phyloP scores from a whole-genome alignment of 176 grass and related monocot species.

The Dactylis glomerata region DNA sequence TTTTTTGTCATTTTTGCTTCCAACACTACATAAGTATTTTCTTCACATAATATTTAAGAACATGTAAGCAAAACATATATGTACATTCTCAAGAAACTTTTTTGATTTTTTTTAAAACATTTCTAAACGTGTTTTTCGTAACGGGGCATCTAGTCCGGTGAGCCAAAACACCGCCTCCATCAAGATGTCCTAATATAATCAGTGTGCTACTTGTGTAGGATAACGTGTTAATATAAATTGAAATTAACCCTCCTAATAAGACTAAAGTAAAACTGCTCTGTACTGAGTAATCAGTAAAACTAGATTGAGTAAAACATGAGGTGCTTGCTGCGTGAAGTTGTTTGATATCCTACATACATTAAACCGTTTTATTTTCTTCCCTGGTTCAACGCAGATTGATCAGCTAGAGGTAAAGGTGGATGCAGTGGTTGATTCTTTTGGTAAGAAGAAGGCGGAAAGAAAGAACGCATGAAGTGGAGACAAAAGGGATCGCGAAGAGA shows the following conservation, averaged over 20 bases:
- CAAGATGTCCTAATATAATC: too few species aligned
- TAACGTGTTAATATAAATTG: too few species aligned
- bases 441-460: not conserved
- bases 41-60: too few species aligned
- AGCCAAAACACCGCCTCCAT: too few species aligned
- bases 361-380: not conserved
- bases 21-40: too few species aligned
- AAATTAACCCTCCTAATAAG: not conserved
- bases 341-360: not conserved
- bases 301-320: not conserved
- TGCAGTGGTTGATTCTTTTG: constrained; percentile 32
- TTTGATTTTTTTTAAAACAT: too few species aligned
- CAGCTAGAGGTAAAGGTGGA: constrained; percentile 49
- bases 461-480: not conserved
- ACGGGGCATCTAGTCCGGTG: too few species aligned
- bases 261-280: not conserved
- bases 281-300: not conserved
- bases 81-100: too few species aligned
- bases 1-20: too few species aligned
- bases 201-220: too few species aligned
- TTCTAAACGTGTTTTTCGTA: too few species aligned
- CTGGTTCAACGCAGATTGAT: constrained; percentile 34
- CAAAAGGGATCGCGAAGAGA: not conserved
- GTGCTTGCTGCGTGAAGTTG: not conserved
- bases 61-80: too few species aligned